Evolutionary conservation across 164 flowering plant genomes (phyloP), one percentile per base, ranked within the genome.

Genomic region (Macadamia integrifolia): DNA sequence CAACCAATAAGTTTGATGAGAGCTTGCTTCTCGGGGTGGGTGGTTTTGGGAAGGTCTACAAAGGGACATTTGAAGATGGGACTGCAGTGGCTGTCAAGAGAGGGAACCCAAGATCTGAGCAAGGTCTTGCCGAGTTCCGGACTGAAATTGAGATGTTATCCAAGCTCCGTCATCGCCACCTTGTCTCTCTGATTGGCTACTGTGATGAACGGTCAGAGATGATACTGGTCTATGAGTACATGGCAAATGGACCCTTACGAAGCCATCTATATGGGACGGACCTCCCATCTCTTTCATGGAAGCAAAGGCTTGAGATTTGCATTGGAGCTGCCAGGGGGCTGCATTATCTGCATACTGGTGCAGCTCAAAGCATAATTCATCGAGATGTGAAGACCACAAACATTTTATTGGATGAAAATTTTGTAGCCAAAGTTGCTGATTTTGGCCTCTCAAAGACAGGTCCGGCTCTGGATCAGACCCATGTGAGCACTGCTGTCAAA

Each of bases 301-400:
- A 84, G 82, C 96, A 88, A 65, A 81, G 98, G 53, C 96, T 93
- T 18, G 97, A 93, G 71, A 86, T 93, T 58, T 93, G 98, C 83
- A 89, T 93, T 56, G 98, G 98, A 28, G 93, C 98, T 58, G 96
- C 97, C 23, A 85, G 89, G 66, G 98, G 98, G 57, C 88, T 93
- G 40, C 97, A 93, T 75, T 93, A 93, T 79, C 98, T 93, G 66
- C 98, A 93, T 82, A 93, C 98, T 7, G 97, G 98, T 44, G 97
- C 97, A 29, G 72, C 97, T 56, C 91, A 84, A 68, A 84, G 92
- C 80, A 84, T 89, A 65, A 93, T 93, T 70, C 98, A 93, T 75
- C 82, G 97, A 35, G 98, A 93, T 67, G 98, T 93, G 67, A 93
- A 93, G 79, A 89, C 98, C 9, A 89, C 98, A 49, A 93, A 93